These are phyloP conservation scores for Colletotrichum costaricense DNA, from an alignment of 2,329 filamentous ascomycete genomes.

Conservation along the genomic window DNA sequence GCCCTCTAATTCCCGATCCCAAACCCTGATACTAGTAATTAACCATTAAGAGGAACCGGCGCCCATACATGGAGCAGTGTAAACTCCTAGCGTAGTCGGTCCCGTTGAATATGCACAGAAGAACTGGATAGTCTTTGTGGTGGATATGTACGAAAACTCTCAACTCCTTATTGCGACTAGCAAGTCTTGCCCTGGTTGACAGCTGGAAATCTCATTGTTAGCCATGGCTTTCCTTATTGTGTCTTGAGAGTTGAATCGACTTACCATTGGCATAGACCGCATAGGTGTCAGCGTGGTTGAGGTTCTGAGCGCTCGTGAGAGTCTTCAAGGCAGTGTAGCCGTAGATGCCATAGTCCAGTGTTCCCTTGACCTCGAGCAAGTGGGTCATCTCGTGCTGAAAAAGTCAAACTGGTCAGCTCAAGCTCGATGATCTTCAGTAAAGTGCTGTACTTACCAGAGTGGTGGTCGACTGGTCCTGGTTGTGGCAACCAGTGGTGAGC, in stretches of 20 bases:
- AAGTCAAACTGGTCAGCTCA: constrained; percentile 66
- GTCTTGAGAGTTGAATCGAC: not conserved
- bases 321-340: constrained; percentile 33
- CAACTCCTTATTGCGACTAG: not conserved
- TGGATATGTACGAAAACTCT: not conserved
- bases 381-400: constrained; percentile 76
- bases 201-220: not conserved
- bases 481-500: constrained; percentile 65
- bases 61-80: not conserved
- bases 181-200: constrained; percentile 19
- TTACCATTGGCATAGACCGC: constrained; percentile 36
- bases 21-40: not conserved
- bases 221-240: not conserved
- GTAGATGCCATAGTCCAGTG: constrained; percentile 43
- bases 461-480: constrained; percentile 65
- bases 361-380: constrained; percentile 65
- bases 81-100: not conserved
- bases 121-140: not conserved
- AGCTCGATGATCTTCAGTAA: no score
- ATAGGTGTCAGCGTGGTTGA: constrained; percentile 37
- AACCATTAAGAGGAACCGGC: not conserved
- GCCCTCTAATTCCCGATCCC: not conserved
- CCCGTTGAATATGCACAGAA: constrained; percentile 7
- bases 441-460: constrained; percentile 40
- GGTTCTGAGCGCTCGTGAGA: constrained; percentile 25